Evolutionary conservation across 306 rosid species (phyloP).

Genomic region (Psophocarpus tetragonolobus): DNA sequence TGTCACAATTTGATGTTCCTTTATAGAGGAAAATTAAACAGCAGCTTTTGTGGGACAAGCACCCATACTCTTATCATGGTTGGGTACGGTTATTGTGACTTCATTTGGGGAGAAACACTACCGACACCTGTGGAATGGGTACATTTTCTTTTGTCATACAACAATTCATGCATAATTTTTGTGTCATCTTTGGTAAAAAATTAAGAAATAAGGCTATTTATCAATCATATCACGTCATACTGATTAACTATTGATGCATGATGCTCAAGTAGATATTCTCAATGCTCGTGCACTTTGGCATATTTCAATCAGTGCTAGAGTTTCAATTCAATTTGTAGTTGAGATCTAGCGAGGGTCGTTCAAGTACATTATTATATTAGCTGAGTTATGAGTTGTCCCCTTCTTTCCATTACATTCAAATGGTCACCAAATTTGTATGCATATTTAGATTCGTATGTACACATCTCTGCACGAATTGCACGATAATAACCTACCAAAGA

Average conservation of each 20-base stretch:
- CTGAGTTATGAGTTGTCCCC: constrained; percentile 19
- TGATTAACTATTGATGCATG: too few species aligned
- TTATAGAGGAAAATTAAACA: constrained; percentile 10
- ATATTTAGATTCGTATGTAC: not conserved
- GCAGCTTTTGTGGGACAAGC: constrained; percentile 30
- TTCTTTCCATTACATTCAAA: not conserved
- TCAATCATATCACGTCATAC: too few species aligned
- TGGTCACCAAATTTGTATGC: constrained; percentile 21
- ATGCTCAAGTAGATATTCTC: not conserved
- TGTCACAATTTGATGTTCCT: constrained; percentile 31
- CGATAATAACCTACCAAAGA: not conserved
- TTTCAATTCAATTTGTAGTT: constrained; percentile 7
- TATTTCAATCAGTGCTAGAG: constrained; percentile 4
- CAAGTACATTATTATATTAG: not conserved
- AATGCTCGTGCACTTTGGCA: constrained; percentile 6
- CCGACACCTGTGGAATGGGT: constrained; percentile 34
- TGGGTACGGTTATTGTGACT: too few species aligned
- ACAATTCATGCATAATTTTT: not conserved
- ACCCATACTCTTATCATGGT: constrained; percentile 46
- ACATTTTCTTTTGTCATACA: not conserved
- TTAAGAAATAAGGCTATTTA: too few species aligned
- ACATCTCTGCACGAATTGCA: not conserved
- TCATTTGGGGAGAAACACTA: constrained; percentile 1
- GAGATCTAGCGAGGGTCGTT: constrained; percentile 5
- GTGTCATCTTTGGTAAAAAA: too few species aligned